Percentiles rank a stretch among this genome's conserved stretches.
Conservation (phyloP, 495 filamentous ascomycete genomes). For the Aeminium ludgeri region DNA sequence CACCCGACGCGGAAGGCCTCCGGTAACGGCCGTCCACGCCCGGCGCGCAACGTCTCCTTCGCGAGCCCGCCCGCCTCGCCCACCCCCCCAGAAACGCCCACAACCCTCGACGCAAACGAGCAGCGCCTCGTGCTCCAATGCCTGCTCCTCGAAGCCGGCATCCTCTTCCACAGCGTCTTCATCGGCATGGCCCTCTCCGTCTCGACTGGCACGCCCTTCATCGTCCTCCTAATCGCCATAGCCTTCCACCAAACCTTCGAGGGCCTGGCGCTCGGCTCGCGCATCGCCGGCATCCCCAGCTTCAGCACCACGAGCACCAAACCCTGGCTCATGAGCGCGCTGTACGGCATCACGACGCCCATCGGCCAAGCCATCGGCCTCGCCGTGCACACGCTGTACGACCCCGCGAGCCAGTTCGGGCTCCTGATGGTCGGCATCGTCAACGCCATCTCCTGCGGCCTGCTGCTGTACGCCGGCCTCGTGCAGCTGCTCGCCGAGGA, state of each 20-base stretch:
- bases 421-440: slow-evolving; percentile 82
- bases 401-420: slow-evolving; percentile 64
- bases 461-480: slow-evolving; percentile 78
- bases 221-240: slow-evolving; percentile 51
- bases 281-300: slow-evolving; percentile 30
- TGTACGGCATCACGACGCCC: slow-evolving; percentile 83
- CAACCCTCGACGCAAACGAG: slow-evolving; percentile 12
- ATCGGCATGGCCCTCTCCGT: slow-evolving; percentile 54
- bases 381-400: slow-evolving; percentile 65
- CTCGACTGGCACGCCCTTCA: slow-evolving; percentile 42
- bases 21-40: slow-evolving; percentile 5
- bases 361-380: slow-evolving; percentile 82
- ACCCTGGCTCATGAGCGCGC: slow-evolving; percentile 90
- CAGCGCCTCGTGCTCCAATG: slow-evolving; percentile 26
- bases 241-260: slow-evolving; percentile 58
- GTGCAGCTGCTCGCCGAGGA: slow-evolving; percentile 89
- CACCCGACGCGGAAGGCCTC: slow-evolving; percentile 7
- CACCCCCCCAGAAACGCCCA: slow-evolving; percentile 1
- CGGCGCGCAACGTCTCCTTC: slow-evolving; percentile 11
- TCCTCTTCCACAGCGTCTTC: slow-evolving; percentile 43
- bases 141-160: slow-evolving; percentile 29
- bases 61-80: neutral
- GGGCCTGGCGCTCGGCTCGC: slow-evolving; percentile 48
- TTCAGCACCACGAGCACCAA: slow-evolving; percentile 18
- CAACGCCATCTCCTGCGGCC: slow-evolving; percentile 75